A percentile compares a stretch with the other conserved stretches of the same genome.
phyloP scores from a whole-genome alignment of 768 basidiomycete species.

The Saitozyma sp. region DNA sequence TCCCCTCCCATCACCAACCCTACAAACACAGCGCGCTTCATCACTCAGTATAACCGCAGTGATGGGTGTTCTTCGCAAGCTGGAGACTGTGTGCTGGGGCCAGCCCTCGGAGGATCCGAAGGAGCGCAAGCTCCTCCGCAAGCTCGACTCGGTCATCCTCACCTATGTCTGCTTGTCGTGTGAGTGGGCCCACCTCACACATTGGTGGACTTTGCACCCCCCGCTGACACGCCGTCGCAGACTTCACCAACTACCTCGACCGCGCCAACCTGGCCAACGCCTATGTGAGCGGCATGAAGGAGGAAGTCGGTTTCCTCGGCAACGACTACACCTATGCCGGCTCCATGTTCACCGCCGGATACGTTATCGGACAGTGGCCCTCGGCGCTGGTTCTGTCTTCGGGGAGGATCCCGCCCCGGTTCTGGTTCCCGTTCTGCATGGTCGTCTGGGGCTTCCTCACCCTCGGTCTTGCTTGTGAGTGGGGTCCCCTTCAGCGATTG shows the following conservation, averaged over 20 bases:
- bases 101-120: slow-evolving; percentile 20
- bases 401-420: slow-evolving; percentile 13
- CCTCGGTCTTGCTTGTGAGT: slow-evolving; percentile 25
- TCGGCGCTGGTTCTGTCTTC: slow-evolving; percentile 27
- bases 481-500: not conserved
- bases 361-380: slow-evolving; percentile 27
- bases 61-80: too few relatives aligned
- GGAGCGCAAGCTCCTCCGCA: slow-evolving; percentile 21
- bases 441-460: slow-evolving; percentile 16
- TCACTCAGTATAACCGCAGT: too few relatives aligned
- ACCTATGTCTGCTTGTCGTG: slow-evolving; percentile 34
- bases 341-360: slow-evolving; percentile 15
- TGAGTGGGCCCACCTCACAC: slow-evolving; percentile 3
- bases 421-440: slow-evolving; percentile 18
- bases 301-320: slow-evolving; percentile 24
- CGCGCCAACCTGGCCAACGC: slow-evolving; percentile 38
- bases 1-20: too few relatives aligned
- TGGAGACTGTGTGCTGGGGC: slow-evolving; percentile 20
- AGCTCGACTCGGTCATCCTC: slow-evolving; percentile 28
- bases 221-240: not conserved
- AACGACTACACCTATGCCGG: slow-evolving; percentile 27
- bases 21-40: too few relatives aligned
- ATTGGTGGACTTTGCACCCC: not conserved
- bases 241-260: slow-evolving; percentile 31
- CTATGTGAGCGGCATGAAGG: slow-evolving; percentile 34